Base-by-base conservation (phyloP, 257 asterid genomes). In the Petrea volubilis region DNA sequence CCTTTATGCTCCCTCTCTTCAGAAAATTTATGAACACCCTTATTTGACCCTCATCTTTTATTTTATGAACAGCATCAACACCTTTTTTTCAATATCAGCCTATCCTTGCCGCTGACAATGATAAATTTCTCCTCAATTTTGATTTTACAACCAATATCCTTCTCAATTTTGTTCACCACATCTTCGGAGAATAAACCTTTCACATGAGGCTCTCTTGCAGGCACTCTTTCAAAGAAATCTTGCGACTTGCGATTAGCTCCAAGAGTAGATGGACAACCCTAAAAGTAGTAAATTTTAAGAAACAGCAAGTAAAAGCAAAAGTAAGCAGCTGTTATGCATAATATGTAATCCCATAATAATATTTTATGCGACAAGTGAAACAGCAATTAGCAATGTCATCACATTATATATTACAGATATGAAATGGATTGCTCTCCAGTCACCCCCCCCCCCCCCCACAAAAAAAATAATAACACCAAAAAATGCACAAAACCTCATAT, bases 251-350 rank as follows among this genome's bases (percentile, higher is more conserved):
- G 95, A 82, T 75, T 88, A 34, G 96, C 96, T 78, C 99, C 99
- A 43, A 95, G 97, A 15, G 99, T 95, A 76, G 97, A 81, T 11
- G 99, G 99, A 75, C 99, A 95, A 67, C 99, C 99, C 99, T 95
- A 71, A 55, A 63, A 72, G 38, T 61, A 57, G 18, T 18, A 68
- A 68, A 44, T 66, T 58, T 65, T 68, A 83, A 79, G 67, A 68
- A 73, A 40, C 59, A 47, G 29, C 28, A 64, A 11, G 46, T 21
- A 62, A 49, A 63, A 38, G 15, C 2, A 20, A 29, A 40, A 44
- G 43, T 56, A 21, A 4, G 47, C n/a, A 21, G 2, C 36, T 52
- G 31, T 24, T 28, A 21, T 12, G 20, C 27, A 60, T 8, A 41
- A 43, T 23, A 70, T 36, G 51, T 55, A 60, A 50, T 43, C 47